Conservation (phyloP, 2,329 filamentous ascomycete genomes). For the Trichoderma sp. region DNA sequence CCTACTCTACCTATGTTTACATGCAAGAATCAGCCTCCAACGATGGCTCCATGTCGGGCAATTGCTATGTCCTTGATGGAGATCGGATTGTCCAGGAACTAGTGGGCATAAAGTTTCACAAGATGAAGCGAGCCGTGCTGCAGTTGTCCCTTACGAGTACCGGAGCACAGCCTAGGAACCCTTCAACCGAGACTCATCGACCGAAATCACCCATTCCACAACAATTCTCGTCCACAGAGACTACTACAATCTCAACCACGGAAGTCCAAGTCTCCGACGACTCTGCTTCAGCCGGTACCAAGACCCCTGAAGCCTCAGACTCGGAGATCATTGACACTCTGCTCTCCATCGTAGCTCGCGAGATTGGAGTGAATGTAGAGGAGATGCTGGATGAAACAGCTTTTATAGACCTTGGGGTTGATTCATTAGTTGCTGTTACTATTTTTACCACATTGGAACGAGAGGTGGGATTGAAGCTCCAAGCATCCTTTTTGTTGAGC, state of each 20-base stretch:
- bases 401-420: slow-evolving; percentile 14
- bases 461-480: background rate
- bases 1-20: background rate
- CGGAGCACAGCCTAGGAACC: background rate
- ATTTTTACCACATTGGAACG: slow-evolving; percentile 1
- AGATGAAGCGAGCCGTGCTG: background rate
- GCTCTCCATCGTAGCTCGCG: background rate
- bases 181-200: background rate
- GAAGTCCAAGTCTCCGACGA: background rate
- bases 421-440: slow-evolving; percentile 15
- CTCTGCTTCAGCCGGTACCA: background rate
- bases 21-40: background rate
- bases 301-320: background rate
- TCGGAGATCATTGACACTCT: background rate
- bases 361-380: background rate
- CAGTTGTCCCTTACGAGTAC: background rate
- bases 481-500: slow-evolving; percentile 14
- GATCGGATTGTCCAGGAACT: background rate
- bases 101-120: slow-evolving; percentile 5
- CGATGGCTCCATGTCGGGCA: background rate
- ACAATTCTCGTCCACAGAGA: background rate
- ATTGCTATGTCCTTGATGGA: slow-evolving; percentile 13
- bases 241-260: background rate
- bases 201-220: background rate
- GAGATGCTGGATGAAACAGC: slow-evolving; percentile 12